Base-by-base conservation (phyloP, 805 yeast genomes). In the Soucietia sequanensis region DNA sequence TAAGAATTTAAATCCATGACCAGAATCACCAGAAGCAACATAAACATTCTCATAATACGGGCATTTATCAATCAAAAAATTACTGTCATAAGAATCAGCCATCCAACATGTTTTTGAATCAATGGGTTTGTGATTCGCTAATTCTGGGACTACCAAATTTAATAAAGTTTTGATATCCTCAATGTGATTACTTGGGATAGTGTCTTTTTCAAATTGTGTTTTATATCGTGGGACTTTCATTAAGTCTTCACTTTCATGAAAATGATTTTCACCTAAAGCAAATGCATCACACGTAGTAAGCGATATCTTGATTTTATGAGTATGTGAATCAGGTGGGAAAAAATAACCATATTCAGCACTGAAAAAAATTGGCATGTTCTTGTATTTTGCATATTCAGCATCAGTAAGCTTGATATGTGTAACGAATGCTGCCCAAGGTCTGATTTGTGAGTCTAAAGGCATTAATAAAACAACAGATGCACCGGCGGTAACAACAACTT, bases 271-370 rank as follows among this genome's bases (percentile, higher is more conserved):
- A 16, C 42, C 44, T 5, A 13, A 3, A 13, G 39, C 32, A 33
- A 23, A 46, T 1, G 40, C 50, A 38, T 46, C 46, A 33, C 46
- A 40, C 28, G 39, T 4, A 10, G 50, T 42, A 19, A 62, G 38
- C 1, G 63, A 66, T 23, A 71, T 46, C 40, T 71, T 71, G 37
- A 62, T 38, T 14, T 34, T 37, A 25, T 53, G 56, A 1, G 60
- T 53, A 2, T 51, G 49, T 6, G 48, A 37, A 42, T 70, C 75
- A 3, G 77, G 76, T 3, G 76, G 74, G 50, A 71, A 70, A 49
- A 67, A 67, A 36, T 69, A 70, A 0, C 76, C 76, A 35, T 46
- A 33, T 32, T 65, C 70, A 3, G 72, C 57, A 36, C 68, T 59
- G 50, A 70, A 70, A 26, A 71, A 65, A 5, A 69, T 56, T 2